Conservation (phyloP, 805 yeast species). For the Candida multigemmis region DNA sequence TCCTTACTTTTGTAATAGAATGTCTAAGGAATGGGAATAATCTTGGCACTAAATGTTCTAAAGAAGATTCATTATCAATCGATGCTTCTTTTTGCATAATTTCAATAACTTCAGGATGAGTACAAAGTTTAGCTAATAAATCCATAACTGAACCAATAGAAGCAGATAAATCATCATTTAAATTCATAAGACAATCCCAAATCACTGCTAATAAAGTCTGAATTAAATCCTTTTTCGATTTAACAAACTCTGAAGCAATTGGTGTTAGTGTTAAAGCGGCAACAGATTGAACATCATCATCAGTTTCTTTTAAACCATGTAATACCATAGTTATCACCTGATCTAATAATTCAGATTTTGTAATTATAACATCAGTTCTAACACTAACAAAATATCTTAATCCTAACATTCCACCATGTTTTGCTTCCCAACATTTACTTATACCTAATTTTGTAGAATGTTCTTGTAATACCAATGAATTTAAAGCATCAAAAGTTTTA, state of each 20-base stretch:
- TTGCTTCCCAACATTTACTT: constrained; percentile 85
- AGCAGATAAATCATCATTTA: constrained; percentile 89
- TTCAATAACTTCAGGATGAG: constrained; percentile 68
- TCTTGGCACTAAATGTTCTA: constrained; percentile 76
- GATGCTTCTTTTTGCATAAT: constrained; percentile 57
- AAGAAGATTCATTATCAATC: constrained; percentile 44
- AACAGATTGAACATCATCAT: constrained; percentile 95
- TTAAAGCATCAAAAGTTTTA: constrained; percentile 56
- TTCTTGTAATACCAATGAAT: constrained; percentile 60
- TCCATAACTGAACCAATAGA: constrained; percentile 97
- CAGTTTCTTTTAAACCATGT: constrained; percentile 68
- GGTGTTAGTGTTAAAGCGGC: constrained; percentile 92
- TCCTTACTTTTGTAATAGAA: constrained; percentile 84
- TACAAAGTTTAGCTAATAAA: constrained; percentile 76
- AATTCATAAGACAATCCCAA: constrained; percentile 82
- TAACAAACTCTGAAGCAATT: constrained; percentile 80
- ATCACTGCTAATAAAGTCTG: constrained; percentile 53
- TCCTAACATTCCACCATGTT: constrained; percentile 96
- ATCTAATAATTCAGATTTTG: constrained; percentile 50
- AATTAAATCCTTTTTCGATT: constrained; percentile 42
- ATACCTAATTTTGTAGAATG: constrained; percentile 36
- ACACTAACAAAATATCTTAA: constrained; percentile 86
- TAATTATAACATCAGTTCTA: constrained; percentile 65
- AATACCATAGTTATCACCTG: constrained; percentile 77
- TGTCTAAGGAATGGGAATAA: constrained; percentile 90